Evolutionary conservation across 805 yeast genomes (phyloP), one percentile per base, ranked within the genome.

Genomic region (Jamesozyma lodderae): DNA sequence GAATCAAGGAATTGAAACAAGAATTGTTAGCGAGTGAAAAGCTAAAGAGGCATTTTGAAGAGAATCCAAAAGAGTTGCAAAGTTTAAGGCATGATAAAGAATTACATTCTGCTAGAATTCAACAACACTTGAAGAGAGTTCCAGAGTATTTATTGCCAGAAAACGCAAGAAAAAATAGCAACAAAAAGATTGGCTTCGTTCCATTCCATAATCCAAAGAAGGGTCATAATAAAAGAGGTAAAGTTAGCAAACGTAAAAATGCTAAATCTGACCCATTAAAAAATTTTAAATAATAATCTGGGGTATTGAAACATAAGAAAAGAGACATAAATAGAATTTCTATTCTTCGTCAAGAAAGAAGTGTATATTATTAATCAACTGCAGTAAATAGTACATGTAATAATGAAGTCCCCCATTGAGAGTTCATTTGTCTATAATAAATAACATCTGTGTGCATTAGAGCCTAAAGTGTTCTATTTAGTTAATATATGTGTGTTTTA

Each of bases 1-100:
- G 97, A 53, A 73, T 87, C 41, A 82, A 77, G 59, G 98, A 92
- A 57, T 71, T 90, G 59, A 83, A 83, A 59, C 74, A 79, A 48
- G 97, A 92, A 61, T 69, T 92, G 58, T 67, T 92, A 45, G 76
- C 90, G 31, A 83, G 94, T 49, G 96, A 86, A 41, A 87, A 85
- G 57, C 72, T 92, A 57, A 86, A 87, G 63, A 74, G 96, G 55
- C 95, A 86, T 63, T 92, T 92, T 58, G 96, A 90, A 60, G 97
- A 92, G 56, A 92, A 92, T 57, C 98, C 98, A 6, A 94, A 85
- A 55, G 98, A 92, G 63, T 71, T 92, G 52, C 77, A 77, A 16
- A 77, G 82, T 37, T 73, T 92, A 57, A 81, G 96, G 57, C 98
- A 92, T 55, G 98, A 92, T 58, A 83, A 80, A 52, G 95, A 83